Evolutionary conservation across 257 asterid genomes (phyloP).

Genomic region (Mitragyna speciosa): DNA sequence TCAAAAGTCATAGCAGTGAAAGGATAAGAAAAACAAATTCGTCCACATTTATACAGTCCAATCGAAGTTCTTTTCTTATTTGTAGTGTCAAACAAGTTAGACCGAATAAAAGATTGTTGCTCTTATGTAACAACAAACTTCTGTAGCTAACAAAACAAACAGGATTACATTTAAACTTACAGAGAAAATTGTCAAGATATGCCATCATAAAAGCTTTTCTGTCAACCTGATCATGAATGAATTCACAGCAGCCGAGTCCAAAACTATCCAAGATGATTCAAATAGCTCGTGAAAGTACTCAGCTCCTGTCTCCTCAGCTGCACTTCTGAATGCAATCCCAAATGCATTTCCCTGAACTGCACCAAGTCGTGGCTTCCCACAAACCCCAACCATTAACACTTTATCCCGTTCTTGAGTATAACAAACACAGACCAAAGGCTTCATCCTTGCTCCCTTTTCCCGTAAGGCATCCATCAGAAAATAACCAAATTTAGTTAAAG

Average conservation of each 20-base stretch:
- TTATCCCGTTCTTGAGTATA: constrained; percentile 55
- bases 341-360: constrained; percentile 94
- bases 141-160: constrained; percentile 33
- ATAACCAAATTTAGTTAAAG: constrained; percentile 85
- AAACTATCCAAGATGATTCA: constrained; percentile 92
- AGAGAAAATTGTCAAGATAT: constrained; percentile 19
- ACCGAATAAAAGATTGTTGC: background rate
- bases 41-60: background rate
- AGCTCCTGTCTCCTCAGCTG: constrained; percentile 90
- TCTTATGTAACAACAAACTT: constrained; percentile 22
- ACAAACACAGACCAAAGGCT: constrained; percentile 89
- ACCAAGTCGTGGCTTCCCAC: constrained; percentile 93
- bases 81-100: constrained; percentile 11
- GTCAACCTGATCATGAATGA: constrained; percentile 93
- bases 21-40: background rate
- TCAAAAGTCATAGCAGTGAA: background rate
- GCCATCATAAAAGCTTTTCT: constrained; percentile 66
- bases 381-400: constrained; percentile 81
- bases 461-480: constrained; percentile 93
- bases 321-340: constrained; percentile 85
- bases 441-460: constrained; percentile 98
- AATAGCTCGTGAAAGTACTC: constrained; percentile 97
- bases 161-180: constrained; percentile 31
- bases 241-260: constrained; percentile 80
- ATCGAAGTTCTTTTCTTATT: constrained; percentile 1